Percentiles rank a stretch among this genome's conserved stretches.
These are phyloP conservation scores for Pseudoneurospora amorphoporcata DNA, from an alignment of 495 filamentous ascomycete genomes.

Conservation along the genomic window DNA sequence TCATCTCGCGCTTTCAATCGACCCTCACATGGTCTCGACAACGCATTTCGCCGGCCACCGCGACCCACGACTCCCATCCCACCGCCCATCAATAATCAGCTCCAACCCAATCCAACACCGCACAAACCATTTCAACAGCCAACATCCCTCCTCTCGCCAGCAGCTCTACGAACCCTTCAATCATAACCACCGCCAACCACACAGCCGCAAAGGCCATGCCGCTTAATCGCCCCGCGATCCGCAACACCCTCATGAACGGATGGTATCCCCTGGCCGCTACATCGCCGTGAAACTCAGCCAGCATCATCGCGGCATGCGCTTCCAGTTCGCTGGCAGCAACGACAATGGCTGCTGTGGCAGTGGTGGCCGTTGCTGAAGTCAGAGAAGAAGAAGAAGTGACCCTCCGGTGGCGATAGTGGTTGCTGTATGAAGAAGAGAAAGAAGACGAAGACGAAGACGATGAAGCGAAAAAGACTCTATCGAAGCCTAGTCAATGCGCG, in stretches of 20 bases:
- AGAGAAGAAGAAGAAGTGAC: not conserved
- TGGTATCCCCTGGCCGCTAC: not conserved
- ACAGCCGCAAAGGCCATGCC: conserved; percentile 17
- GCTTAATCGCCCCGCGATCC: conserved; percentile 9
- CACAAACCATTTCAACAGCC: conserved; percentile 21
- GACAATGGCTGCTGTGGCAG: not conserved
- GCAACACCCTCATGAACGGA: conserved; percentile 11
- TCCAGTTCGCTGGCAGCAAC: not conserved
- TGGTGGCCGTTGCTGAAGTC: not conserved
- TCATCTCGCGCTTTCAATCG: not conserved
- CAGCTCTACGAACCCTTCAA: conserved; percentile 16
- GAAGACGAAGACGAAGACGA: not conserved
- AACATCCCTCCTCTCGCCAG: conserved; percentile 12
- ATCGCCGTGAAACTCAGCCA: conserved; percentile 9
- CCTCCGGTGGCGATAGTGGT: not conserved
- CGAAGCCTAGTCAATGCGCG: conserved; percentile 22
- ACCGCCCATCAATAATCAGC: conserved; percentile 16
- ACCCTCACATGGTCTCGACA: not conserved
- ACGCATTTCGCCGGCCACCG: not conserved
- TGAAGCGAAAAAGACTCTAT: not conserved
- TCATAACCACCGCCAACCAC: conserved; percentile 18
- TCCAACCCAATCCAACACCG: conserved; percentile 24
- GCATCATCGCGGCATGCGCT: conserved; percentile 3
- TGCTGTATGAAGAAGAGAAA: not conserved
- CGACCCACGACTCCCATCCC: not conserved